phyloP scores from a whole-genome alignment of 306 rosid genomes.

The Vigna nakashimae region DNA sequence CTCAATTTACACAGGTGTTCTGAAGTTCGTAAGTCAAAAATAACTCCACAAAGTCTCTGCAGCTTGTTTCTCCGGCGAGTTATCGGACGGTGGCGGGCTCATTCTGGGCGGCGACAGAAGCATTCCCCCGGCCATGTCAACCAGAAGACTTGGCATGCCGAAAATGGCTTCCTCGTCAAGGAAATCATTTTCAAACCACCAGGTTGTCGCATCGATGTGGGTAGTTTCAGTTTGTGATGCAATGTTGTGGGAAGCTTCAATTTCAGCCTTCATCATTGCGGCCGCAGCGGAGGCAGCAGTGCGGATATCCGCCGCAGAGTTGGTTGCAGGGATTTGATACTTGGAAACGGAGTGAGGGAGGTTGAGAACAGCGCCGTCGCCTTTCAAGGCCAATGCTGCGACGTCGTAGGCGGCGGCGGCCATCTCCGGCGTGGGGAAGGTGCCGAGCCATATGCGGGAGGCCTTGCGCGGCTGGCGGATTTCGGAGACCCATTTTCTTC shows the following conservation, averaged over 20 bases:
- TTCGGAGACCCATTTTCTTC: constrained; percentile 84
- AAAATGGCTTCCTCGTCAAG: constrained; percentile 84
- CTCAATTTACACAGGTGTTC: background rate
- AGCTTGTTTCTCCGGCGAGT: constrained; percentile 51
- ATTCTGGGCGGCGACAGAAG: constrained; percentile 82
- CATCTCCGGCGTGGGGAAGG: constrained; percentile 75
- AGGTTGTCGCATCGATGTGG: background rate
- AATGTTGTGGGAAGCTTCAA: background rate
- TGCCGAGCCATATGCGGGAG: constrained; percentile 85
- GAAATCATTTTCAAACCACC: constrained; percentile 45
- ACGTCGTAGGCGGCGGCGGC: constrained; percentile 86
- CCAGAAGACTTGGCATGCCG: constrained; percentile 73
- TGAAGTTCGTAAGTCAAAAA: constrained; percentile 34
- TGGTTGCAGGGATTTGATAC: constrained; percentile 61
- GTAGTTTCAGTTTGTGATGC: background rate
- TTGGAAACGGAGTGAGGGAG: constrained; percentile 42
- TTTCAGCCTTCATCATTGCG: constrained; percentile 9
- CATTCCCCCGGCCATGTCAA: constrained; percentile 88
- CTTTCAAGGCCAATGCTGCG: constrained; percentile 72
- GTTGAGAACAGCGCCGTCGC: constrained; percentile 63
- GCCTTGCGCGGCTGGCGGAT: constrained; percentile 81
- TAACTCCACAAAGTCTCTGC: constrained; percentile 67
- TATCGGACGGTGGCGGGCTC: constrained; percentile 49
- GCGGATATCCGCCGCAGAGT: constrained; percentile 64
- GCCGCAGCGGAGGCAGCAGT: constrained; percentile 72